Evolutionary conservation across 257 asterid genomes (phyloP).

Genomic region (Nicotiana attenuata): DNA sequence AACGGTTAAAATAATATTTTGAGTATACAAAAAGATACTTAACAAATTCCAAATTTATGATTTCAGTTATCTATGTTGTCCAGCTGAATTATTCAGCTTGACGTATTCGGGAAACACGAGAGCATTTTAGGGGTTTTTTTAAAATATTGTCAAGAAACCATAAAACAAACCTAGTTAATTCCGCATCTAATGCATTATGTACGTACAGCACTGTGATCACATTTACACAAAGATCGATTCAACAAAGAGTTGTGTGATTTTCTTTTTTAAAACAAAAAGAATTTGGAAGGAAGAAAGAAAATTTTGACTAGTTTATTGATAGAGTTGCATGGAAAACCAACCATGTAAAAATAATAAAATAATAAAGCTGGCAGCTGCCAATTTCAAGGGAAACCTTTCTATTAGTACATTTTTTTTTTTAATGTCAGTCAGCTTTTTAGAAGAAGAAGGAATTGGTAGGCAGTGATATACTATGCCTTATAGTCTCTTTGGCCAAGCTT

Average conservation of each 20-base stretch:
- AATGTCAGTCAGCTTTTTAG: slow-evolving; percentile 8
- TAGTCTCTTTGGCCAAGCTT: no score
- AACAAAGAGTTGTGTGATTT: neutral
- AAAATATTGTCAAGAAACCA: neutral
- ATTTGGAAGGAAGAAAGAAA: neutral
- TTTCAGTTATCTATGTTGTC: neutral
- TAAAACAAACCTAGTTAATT: neutral
- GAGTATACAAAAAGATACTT: no score
- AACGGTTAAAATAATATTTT: no score
- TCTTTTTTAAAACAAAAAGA: neutral
- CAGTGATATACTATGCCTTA: no score
- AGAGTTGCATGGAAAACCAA: slow-evolving; percentile 28
- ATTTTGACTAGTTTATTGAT: neutral
- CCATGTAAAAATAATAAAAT: neutral
- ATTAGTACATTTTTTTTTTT: neutral
- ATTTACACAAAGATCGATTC: neutral
- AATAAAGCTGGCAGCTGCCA: slow-evolving; percentile 18
- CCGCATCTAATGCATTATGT: neutral
- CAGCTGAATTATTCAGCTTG: neutral
- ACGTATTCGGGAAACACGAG: neutral
- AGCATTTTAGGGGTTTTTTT: neutral
- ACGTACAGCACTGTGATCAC: neutral
- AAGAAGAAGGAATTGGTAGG: slow-evolving; percentile 31
- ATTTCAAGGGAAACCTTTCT: neutral
- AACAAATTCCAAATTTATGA: neutral